Evolutionary conservation across 2,329 filamentous ascomycete species (phyloP).

Genomic region (Beauveria bassiana): DNA sequence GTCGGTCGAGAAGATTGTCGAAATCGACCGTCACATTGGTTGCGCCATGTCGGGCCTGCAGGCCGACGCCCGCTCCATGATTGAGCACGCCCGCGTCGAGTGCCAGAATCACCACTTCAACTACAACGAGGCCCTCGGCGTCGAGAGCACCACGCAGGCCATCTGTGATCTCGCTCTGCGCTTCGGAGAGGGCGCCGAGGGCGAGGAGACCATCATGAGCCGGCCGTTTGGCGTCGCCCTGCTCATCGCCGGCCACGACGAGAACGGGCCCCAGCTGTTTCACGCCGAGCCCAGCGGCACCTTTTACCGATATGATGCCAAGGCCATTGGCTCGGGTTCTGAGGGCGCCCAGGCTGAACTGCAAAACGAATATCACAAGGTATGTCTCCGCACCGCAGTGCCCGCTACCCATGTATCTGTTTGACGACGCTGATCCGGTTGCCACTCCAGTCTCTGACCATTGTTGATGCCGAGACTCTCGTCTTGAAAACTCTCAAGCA

Average conservation of each 20-base stretch:
- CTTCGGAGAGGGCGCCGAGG: slow-evolving; percentile 95
- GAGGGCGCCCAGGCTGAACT: slow-evolving; percentile 96
- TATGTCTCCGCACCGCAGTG: slow-evolving; percentile 21
- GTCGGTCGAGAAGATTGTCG: slow-evolving; percentile 98
- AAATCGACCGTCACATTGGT: slow-evolving; percentile 97
- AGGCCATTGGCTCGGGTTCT: slow-evolving; percentile 94
- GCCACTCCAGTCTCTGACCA: slow-evolving; percentile 63
- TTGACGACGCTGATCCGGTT: slow-evolving; percentile 8
- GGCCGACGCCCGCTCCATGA: slow-evolving; percentile 94
- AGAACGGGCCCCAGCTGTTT: slow-evolving; percentile 94
- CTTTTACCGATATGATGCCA: slow-evolving; percentile 98
- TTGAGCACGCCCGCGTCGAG: slow-evolving; percentile 97
- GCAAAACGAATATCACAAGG: slow-evolving; percentile 97
- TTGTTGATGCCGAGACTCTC: slow-evolving; percentile 86
- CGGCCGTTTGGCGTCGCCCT: slow-evolving; percentile 94
- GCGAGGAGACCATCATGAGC: slow-evolving; percentile 98
- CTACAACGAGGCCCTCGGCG: slow-evolving; percentile 89
- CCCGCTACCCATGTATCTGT: not conserved
- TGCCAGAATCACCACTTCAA: slow-evolving; percentile 96
- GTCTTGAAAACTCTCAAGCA: slow-evolving; percentile 98
- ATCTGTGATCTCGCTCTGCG: slow-evolving; percentile 95
- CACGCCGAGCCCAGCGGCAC: slow-evolving; percentile 97
- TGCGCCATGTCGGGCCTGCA: slow-evolving; percentile 98
- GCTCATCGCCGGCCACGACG: slow-evolving; percentile 93
- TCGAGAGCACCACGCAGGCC: slow-evolving; percentile 97